These are phyloP conservation scores for Russula dissimulans DNA, from an alignment of 768 basidiomycete genomes.

Conservation along the genomic window DNA sequence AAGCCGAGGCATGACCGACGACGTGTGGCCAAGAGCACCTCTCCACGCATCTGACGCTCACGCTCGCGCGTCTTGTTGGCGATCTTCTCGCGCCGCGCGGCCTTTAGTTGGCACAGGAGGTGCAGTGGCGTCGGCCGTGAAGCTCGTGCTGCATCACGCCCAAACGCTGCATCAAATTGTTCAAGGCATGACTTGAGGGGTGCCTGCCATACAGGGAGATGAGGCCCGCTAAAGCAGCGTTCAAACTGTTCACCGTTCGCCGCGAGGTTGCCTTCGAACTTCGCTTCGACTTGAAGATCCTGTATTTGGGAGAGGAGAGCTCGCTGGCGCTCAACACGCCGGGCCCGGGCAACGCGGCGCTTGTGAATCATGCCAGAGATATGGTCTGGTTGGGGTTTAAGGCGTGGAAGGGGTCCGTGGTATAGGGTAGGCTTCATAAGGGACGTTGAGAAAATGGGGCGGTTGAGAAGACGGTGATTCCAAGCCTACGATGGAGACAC, in stretches of 20 bases:
- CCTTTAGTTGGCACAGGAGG: conserved; percentile 40
- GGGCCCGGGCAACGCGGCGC: conserved; percentile 36
- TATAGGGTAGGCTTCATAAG: conserved; percentile 54
- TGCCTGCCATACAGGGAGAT: conserved; percentile 26
- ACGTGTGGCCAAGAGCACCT: conserved; percentile 42
- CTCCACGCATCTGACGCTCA: conserved; percentile 54
- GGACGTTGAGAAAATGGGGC: conserved; percentile 64
- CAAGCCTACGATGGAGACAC: conserved; percentile 43
- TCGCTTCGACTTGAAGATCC: conserved; percentile 30
- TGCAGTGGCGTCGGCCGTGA: conserved; percentile 37
- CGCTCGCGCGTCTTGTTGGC: conserved; percentile 56
- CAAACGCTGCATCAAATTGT: conserved; percentile 29
- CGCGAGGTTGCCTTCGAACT: conserved; percentile 30
- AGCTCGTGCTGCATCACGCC: conserved; percentile 36
- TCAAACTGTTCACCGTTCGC: conserved; percentile 5
- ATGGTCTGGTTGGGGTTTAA: conserved; percentile 70
- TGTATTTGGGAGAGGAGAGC: conserved; percentile 28
- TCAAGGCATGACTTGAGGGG: conserved; percentile 27
- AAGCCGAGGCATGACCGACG: conserved; percentile 44
- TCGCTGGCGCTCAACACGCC: conserved; percentile 33
- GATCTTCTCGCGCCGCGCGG: conserved; percentile 52
- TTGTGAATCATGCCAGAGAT: conserved; percentile 60
- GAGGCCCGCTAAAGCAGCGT: conserved; percentile 21
- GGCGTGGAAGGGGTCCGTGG: conserved; percentile 66
- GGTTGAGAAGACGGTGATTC: conserved; percentile 41